phyloP scores from a whole-genome alignment of 495 filamentous ascomycete species.

The Annulohypoxylon maeteangense region DNA sequence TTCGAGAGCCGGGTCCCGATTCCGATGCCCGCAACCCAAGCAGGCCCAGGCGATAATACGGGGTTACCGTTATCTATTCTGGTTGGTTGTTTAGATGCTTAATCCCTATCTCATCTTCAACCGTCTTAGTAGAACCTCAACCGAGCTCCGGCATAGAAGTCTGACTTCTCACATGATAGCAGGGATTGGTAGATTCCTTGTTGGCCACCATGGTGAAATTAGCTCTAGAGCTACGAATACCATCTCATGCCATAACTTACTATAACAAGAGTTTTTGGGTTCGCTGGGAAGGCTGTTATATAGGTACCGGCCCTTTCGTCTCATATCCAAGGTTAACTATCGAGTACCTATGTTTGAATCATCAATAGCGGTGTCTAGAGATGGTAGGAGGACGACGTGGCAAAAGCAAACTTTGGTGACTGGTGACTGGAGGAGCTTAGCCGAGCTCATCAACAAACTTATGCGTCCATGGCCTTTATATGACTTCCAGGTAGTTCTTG shows the following conservation, averaged over 20 bases:
- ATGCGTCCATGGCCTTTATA: neutral
- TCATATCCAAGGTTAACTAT: too few relatives aligned
- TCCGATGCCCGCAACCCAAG: neutral
- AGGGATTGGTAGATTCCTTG: neutral
- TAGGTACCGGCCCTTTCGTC: neutral
- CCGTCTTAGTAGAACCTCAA: neutral
- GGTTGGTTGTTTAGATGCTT: conserved; percentile 5
- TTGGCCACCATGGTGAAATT: neutral
- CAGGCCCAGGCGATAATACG: neutral
- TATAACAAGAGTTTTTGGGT: neutral
- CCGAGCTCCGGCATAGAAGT: neutral
- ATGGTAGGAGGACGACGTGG: neutral
- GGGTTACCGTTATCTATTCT: neutral
- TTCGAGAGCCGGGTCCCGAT: neutral
- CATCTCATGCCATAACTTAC: neutral
- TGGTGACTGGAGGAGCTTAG: neutral
- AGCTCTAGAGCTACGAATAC: neutral
- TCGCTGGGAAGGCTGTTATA: neutral
- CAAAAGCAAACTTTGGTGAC: neutral
- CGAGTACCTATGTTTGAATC: neutral
- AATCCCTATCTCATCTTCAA: neutral
- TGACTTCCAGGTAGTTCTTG: neutral
- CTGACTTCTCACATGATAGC: neutral
- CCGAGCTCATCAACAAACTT: neutral
- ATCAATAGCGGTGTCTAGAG: neutral